Base-by-base conservation (phyloP, 2,329 filamentous ascomycete species). In the Ascochyta koolunga region DNA sequence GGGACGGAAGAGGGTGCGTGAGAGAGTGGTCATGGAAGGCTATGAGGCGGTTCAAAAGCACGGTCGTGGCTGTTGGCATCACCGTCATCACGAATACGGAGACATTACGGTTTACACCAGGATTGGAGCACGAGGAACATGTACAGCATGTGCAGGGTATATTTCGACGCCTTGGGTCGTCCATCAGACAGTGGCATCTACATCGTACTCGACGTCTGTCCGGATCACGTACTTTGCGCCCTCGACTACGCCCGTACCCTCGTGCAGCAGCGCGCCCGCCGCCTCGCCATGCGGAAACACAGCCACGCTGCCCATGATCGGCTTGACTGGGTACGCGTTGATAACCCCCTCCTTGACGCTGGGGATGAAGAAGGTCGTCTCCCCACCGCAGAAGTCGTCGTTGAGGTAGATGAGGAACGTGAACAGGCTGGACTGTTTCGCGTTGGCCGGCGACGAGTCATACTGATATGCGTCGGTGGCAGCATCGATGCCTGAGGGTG, bases 261-360 rank as follows among this genome's bases (percentile, higher is more conserved):
- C 88, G 61, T 90, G 88, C 53, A 90, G 64, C 48, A 89, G 69
- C 5, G 86, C 86, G 0, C 86, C 86, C 35, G 82, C 82, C 0
- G 84, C 81, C 61, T 90, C 87, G 0, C 87, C 88, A 50, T 90
- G 88, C 0, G 88, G 87, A 58, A 90, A 90, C 3, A 90, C 78
- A 0, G 86, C 86, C 0, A 88, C 84, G 39, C 80, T 82, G 4
- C 88, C 88, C 82, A 89, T 88, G 9, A 89, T 82, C 0, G 88
- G 88, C 50, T 83, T 82, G 0, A 90, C 82, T 0, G 86, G 85
- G 61, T 89, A 89, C 0, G 87, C 87, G 61, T 90, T 89, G 60
- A 90, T 80, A 0, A 80, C 81, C 0, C 87, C 87, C 58, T 90
- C 87, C 16, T 80, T 78, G 0, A 82, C 78, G 4, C 83, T 86